phyloP scores from a whole-genome alignment of 768 basidiomycete species.

The Hericium rajendrae region DNA sequence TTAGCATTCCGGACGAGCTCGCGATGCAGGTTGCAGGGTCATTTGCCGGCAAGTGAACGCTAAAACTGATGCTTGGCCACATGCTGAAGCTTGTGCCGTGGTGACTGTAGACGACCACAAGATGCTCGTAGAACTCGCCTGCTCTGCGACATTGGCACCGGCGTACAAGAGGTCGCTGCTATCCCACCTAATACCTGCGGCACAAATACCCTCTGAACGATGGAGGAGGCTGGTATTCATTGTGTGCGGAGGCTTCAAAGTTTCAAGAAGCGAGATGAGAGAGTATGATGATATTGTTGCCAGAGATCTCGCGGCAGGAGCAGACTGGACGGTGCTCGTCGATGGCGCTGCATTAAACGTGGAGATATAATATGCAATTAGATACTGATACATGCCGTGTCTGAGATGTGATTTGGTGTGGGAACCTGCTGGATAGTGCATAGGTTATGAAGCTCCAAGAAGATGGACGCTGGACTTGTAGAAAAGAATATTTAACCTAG shows the following conservation, averaged over 20 bases:
- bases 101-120: constrained; percentile 57
- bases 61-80: background rate
- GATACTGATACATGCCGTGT: background rate
- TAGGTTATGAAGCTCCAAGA: background rate
- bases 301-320: constrained; percentile 16
- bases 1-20: constrained; percentile 58
- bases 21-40: constrained; percentile 48
- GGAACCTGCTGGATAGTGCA: background rate
- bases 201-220: constrained; percentile 6
- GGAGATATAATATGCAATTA: background rate
- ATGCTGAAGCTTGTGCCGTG: background rate
- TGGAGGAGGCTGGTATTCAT: constrained; percentile 46
- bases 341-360: background rate
- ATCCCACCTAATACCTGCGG: constrained; percentile 35
- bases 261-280: constrained; percentile 41
- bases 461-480: background rate
- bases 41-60: constrained; percentile 45
- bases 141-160: constrained; percentile 57
- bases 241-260: constrained; percentile 65
- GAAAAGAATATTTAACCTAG: background rate
- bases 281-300: constrained; percentile 37
- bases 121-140: constrained; percentile 64
- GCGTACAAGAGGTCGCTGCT: constrained; percentile 55
- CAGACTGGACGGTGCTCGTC: background rate
- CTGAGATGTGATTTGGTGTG: background rate